Percentiles rank a stretch among this genome's conserved stretches.
These are phyloP conservation scores for Fomitopsis serialis DNA, from an alignment of 768 basidiomycete species.

Conservation along the genomic window DNA sequence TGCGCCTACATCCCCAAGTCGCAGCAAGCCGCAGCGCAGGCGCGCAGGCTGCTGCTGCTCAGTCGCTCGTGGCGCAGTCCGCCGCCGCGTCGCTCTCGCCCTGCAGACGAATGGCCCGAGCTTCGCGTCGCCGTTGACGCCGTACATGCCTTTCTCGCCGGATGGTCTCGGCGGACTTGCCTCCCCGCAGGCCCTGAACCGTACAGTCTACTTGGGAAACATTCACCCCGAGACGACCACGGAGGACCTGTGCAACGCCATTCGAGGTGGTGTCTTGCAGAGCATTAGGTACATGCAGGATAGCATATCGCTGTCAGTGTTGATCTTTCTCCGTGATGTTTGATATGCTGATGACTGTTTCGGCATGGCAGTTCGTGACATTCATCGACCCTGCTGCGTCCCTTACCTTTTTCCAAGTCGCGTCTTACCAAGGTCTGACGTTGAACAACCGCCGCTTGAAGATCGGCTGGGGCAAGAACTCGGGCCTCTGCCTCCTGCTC, in stretches of 20 bases:
- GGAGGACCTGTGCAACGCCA: constrained; percentile 94
- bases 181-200: constrained; percentile 62
- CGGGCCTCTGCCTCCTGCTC: constrained; percentile 75
- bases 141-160: constrained; percentile 36
- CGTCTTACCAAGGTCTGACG: constrained; percentile 83
- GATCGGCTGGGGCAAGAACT: constrained; percentile 97
- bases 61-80: constrained; percentile 54
- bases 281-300: constrained; percentile 95
- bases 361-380: constrained; percentile 70
- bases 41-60: constrained; percentile 82
- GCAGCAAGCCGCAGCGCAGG: constrained; percentile 83
- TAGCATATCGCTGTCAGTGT: constrained; percentile 85
- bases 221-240: constrained; percentile 94
- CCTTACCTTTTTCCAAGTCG: constrained; percentile 91
- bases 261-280: constrained; percentile 95
- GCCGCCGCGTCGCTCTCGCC: constrained; percentile 33
- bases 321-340: constrained; percentile 5
- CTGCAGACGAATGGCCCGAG: constrained; percentile 21
- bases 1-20: constrained; percentile 97
- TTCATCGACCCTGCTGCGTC: constrained; percentile 94
- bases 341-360: neutral
- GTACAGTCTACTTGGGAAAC: constrained; percentile 94
- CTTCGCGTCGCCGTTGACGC: constrained; percentile 23
- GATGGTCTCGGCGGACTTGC: constrained; percentile 46
- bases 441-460: constrained; percentile 93